Conservation (phyloP, 345 rosid genomes). For the Aquilaria sinensis region DNA sequence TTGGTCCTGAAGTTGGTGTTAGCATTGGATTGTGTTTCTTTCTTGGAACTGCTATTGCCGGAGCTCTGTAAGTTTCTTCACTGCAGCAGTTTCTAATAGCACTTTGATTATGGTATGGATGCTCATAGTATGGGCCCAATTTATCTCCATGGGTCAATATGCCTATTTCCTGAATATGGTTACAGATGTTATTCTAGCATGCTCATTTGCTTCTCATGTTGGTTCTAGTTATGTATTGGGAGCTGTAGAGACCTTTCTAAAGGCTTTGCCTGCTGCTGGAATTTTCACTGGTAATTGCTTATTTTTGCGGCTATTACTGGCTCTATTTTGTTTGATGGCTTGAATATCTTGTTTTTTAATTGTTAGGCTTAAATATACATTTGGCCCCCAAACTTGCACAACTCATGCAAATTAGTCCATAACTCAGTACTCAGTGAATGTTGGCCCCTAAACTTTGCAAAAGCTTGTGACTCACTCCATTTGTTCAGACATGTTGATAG, state of each 20-base stretch:
- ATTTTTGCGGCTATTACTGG: too few relatives aligned
- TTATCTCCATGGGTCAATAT: not conserved
- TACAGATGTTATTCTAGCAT: not conserved
- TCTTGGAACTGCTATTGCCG: slow-evolving; percentile 99
- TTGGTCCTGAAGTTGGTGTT: slow-evolving; percentile 99
- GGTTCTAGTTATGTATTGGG: slow-evolving; percentile 86
- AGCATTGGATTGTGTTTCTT: slow-evolving; percentile 99
- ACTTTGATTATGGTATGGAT: not conserved
- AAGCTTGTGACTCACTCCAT: too few relatives aligned
- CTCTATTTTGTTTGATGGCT: not conserved
- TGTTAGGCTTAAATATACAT: not conserved
- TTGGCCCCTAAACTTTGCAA: too few relatives aligned
- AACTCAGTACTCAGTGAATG: too few relatives aligned
- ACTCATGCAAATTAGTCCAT: too few relatives aligned
- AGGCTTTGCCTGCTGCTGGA: slow-evolving; percentile 97
- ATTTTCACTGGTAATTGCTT: slow-evolving; percentile 68
- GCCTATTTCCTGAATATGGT: slow-evolving; percentile 6
- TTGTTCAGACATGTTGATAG: too few relatives aligned
- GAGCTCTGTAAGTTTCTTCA: slow-evolving; percentile 83
- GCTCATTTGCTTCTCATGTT: slow-evolving; percentile 12
- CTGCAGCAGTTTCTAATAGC: slow-evolving; percentile 6
- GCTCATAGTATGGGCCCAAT: too few relatives aligned
- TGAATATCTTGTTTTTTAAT: not conserved
- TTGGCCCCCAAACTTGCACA: too few relatives aligned
- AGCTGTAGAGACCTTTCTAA: slow-evolving; percentile 97